Percentiles rank a stretch among this genome's conserved stretches.
Evolutionary conservation across 768 basidiomycete genomes (phyloP).

Genomic region (Neoboletus brunneissimus): DNA sequence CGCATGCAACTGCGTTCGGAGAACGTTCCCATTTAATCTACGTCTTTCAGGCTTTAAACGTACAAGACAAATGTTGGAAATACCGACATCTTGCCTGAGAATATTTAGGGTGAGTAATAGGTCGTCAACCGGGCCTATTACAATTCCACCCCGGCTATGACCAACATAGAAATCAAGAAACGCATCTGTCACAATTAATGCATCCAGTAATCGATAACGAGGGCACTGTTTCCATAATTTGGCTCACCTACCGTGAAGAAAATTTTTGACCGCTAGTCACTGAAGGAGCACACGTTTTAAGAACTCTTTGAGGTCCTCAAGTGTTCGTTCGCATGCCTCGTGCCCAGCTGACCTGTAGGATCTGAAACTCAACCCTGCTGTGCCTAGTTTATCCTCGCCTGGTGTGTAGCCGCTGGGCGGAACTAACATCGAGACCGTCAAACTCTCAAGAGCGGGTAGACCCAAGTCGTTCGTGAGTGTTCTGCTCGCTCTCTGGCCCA

Average conservation of each 20-base stretch:
- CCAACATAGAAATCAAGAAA: background rate
- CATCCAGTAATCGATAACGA: background rate
- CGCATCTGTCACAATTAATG: background rate
- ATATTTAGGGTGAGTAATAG: background rate
- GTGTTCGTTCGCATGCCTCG: constrained; percentile 58
- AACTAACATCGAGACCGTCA: constrained; percentile 34
- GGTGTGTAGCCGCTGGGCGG: constrained; percentile 21
- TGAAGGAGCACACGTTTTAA: constrained; percentile 55
- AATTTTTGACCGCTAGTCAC: constrained; percentile 2
- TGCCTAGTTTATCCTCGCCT: constrained; percentile 18
- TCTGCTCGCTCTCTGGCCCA: constrained; percentile 54
- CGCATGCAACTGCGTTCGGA: background rate
- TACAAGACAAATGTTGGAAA: background rate
- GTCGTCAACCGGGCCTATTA: background rate
- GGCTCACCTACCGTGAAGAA: background rate
- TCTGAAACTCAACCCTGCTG: constrained; percentile 60
- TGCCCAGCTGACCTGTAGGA: constrained; percentile 69
- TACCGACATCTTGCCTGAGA: background rate
- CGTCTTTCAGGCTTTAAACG: background rate
- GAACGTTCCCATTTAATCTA: background rate
- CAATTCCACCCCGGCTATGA: background rate
- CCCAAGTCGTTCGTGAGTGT: constrained; percentile 55
- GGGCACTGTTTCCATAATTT: background rate
- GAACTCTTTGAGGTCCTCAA: constrained; percentile 70
- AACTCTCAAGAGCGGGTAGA: constrained; percentile 39